Percentiles rank a stretch among this genome's conserved stretches.
These are phyloP conservation scores for Fomitopsis schrenkii DNA, from an alignment of 1,284 basidiomycete species.

Conservation along the genomic window DNA sequence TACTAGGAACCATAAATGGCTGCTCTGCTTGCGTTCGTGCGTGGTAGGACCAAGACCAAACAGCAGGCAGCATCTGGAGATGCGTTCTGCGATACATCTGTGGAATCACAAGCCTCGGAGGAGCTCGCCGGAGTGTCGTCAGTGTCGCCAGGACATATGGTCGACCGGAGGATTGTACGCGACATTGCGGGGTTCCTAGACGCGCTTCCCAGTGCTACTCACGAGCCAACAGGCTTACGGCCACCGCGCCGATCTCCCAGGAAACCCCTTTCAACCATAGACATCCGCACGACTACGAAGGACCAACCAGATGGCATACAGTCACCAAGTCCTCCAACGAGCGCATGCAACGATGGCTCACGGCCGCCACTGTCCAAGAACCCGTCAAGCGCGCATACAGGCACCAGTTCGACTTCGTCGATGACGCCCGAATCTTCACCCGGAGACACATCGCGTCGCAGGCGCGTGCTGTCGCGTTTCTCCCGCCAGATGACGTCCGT, in stretches of 20 bases:
- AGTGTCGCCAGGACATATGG: neutral
- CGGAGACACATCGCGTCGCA: slow-evolving; percentile 3
- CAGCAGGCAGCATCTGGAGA: neutral
- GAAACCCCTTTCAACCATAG: neutral
- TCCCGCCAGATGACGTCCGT: slow-evolving; percentile 22
- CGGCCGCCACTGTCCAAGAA: neutral
- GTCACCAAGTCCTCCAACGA: neutral
- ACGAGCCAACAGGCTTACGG: neutral
- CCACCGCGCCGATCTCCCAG: neutral
- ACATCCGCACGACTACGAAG: neutral
- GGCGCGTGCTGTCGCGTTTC: slow-evolving; percentile 21
- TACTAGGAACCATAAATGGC: neutral
- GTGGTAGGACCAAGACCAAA: neutral
- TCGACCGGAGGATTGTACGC: neutral
- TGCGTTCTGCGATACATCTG: too few species aligned
- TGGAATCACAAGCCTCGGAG: neutral
- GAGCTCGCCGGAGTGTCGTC: neutral
- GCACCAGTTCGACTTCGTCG: neutral
- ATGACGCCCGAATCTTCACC: neutral
- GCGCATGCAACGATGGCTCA: neutral
- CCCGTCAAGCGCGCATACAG: neutral
- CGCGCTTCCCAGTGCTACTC: neutral
- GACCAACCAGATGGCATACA: neutral
- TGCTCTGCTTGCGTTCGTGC: neutral
- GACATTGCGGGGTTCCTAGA: neutral